Base-by-base conservation (phyloP, 169 alveolate species). In the Cardiosporidium cionae region DNA sequence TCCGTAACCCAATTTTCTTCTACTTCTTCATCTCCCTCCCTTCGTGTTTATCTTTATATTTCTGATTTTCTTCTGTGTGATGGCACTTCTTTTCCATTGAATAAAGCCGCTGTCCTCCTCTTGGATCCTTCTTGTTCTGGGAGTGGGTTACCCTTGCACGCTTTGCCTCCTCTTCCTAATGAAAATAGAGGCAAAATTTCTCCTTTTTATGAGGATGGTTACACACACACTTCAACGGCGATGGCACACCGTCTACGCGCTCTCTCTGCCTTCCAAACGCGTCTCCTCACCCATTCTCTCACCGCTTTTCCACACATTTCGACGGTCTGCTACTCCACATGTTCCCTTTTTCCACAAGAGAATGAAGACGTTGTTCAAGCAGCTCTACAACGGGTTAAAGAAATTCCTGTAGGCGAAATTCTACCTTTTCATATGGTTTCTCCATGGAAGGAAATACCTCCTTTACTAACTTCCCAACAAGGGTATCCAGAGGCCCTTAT, bases 81-180 rank as follows among this genome's bases (percentile, higher is more conserved):
- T 7, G 80, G 80, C 3, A 4, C 7, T 25, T 31, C 22, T n/a
- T 70, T 70, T 0, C 80, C 80, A 9, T 74, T 74, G 34, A 53
- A 74, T 65, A 67, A 6, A 67, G 80, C 53, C 27, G 63, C 53
- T 27, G 63, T 58, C 23, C 68, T 83, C 27, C 27, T 83, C 7
- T 65, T 83, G 27, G 89, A 83, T 58, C 89, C 89, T 27, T 83
- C 89, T n/a, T 83, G 89, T 63, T 75, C 84, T 32, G 89, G 89
- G 34, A 83, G 89, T 34, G 89, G 89, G 31, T 73, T 83, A 6
- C 86, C 89, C 28, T 52, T 54, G 4, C 89, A 83, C 70, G 68
- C 62, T 25, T 16, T 36, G 23, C 52, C 7, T 3, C 32, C 27
- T 69, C 31, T 67, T 67, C 7, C 65, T 53, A 23, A 67, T 44